Evolutionary conservation across 1,139 yeast species (phyloP).

Genomic region (Blastobotrys illinoisensis): DNA sequence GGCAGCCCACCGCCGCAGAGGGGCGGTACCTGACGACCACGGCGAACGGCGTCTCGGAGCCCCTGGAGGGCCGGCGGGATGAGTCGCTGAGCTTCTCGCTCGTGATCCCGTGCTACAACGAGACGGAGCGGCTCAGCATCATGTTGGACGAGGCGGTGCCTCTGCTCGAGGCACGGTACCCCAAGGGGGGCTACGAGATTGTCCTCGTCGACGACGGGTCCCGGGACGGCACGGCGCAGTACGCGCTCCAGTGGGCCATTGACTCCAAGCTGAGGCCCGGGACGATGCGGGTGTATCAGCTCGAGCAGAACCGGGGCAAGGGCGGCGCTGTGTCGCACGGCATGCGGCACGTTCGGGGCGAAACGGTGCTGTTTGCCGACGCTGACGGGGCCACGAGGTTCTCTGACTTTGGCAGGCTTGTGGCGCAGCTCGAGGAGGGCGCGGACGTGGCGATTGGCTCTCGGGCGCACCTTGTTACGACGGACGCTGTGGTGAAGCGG

Average conservation of each 20-base stretch:
- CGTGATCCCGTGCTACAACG: constrained; percentile 90
- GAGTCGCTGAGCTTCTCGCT: constrained; percentile 46
- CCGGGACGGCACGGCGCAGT: constrained; percentile 67
- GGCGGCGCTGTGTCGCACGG: constrained; percentile 99
- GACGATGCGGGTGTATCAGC: constrained; percentile 59
- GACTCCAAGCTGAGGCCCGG: constrained; percentile 47
- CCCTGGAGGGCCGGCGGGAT: constrained; percentile 18
- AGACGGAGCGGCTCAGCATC: constrained; percentile 59
- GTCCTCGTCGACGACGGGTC: constrained; percentile 91
- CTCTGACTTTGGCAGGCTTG: constrained; percentile 55
- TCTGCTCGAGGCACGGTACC: constrained; percentile 41
- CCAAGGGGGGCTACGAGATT: constrained; percentile 53
- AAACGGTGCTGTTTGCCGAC: constrained; percentile 79
- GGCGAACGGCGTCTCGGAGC: constrained; percentile 22
- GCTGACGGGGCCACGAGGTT: constrained; percentile 96
- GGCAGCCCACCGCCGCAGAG: constrained; percentile 51
- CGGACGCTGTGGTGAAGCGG: constrained; percentile 93
- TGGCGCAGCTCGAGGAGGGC: constrained; percentile 39
- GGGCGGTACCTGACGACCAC: constrained; percentile 41
- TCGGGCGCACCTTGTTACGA: constrained; percentile 92
- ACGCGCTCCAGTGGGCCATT: constrained; percentile 62
- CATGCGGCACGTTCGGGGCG: constrained; percentile 67
- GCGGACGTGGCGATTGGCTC: constrained; percentile 78
- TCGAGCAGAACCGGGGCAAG: constrained; percentile 79
- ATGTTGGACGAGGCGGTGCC: constrained; percentile 77